Percentiles rank a stretch among this genome's conserved stretches.
phyloP scores from a whole-genome alignment of 768 basidiomycete genomes.

The Lentinula sp. region DNA sequence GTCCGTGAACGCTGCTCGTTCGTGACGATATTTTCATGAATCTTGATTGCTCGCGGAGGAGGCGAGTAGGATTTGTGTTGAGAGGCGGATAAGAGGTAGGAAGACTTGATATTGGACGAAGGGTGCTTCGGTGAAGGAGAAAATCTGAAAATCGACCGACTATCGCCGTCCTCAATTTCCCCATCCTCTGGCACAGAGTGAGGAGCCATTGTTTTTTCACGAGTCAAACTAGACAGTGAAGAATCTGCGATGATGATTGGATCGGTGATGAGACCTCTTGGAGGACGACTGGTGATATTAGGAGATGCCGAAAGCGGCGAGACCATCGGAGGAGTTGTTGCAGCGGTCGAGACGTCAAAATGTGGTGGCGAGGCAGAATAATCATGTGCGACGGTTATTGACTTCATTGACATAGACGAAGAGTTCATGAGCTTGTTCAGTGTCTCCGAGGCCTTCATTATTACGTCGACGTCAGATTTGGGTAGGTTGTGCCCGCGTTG shows the following conservation, averaged over 20 bases:
- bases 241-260: not conserved
- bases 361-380: not conserved
- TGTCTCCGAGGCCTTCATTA: conserved; percentile 1
- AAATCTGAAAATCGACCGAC: not conserved
- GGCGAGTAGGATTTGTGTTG: not conserved
- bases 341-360: not conserved
- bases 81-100: not conserved
- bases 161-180: conserved; percentile 1
- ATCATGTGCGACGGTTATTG: not conserved
- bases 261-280: not conserved
- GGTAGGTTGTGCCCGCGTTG: not conserved
- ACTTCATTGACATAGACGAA: not conserved
- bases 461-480: not conserved
- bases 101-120: not conserved
- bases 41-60: not conserved
- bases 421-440: not conserved
- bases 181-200: not conserved
- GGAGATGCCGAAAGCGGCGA: not conserved
- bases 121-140: not conserved
- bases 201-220: no score
- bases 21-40: not conserved
- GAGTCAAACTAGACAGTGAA: not conserved
- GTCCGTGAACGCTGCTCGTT: not conserved
- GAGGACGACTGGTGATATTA: not conserved
- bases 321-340: not conserved